phyloP scores from a whole-genome alignment of 2,329 filamentous ascomycete species.

The Mollisia scopiformis region DNA sequence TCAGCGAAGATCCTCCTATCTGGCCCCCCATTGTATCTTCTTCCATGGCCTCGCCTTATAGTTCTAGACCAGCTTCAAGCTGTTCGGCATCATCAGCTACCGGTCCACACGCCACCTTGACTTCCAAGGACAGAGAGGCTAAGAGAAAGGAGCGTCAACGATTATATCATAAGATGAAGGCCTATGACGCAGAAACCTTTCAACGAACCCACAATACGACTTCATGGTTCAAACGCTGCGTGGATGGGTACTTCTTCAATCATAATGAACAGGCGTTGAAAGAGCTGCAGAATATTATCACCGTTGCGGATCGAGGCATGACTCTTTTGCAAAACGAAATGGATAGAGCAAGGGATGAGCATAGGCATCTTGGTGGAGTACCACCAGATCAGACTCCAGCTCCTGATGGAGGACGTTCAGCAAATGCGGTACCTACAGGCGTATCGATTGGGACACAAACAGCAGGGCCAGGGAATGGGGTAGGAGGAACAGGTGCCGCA shows the following conservation, averaged over 20 bases:
- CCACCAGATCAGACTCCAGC: no score
- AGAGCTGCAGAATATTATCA: conserved; percentile 36
- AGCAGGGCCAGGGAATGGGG: no score
- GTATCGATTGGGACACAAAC: background rate
- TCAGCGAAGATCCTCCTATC: background rate
- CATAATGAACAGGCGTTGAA: conserved; percentile 35
- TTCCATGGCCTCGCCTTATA: background rate
- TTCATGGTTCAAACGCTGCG: conserved; percentile 33
- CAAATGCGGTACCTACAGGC: background rate
- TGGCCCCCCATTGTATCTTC: background rate
- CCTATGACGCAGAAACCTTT: conserved; percentile 35
- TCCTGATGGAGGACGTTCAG: background rate
- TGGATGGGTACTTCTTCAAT: conserved; percentile 38
- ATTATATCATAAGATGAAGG: background rate
- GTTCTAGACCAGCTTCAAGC: background rate
- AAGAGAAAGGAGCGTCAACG: background rate
- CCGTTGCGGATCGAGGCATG: conserved; percentile 37
- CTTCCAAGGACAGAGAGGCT: background rate
- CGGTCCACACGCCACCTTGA: background rate
- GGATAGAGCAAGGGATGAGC: conserved; percentile 16
- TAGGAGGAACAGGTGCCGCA: background rate
- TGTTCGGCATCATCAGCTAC: background rate
- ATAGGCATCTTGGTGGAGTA: background rate
- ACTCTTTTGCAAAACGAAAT: conserved; percentile 26
- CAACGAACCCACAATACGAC: conserved; percentile 34